Percentiles rank a stretch among this genome's conserved stretches.
phyloP scores from a whole-genome alignment of 2,329 filamentous ascomycete species.

The Massarina eburnea region DNA sequence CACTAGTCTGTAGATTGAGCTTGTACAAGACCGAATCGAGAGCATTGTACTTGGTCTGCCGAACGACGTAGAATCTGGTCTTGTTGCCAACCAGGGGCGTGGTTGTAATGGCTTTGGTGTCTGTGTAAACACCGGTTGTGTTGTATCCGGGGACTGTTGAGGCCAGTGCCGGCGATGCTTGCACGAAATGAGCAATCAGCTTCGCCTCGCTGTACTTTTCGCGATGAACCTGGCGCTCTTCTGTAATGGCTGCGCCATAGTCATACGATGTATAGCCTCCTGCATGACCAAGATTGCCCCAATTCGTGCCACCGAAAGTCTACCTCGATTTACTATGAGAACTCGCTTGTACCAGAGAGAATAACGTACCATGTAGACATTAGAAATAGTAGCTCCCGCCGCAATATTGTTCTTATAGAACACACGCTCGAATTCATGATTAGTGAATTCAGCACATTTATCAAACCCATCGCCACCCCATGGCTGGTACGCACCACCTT shows the following conservation, averaged over 20 bases:
- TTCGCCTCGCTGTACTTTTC: constrained; percentile 80
- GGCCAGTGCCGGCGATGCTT: constrained; percentile 68
- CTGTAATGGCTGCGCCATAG: constrained; percentile 64
- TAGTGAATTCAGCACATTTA: constrained; percentile 64
- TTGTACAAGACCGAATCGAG: constrained; percentile 60
- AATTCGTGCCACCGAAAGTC: constrained; percentile 78
- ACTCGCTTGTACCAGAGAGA: background rate
- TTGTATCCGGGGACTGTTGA: constrained; percentile 42
- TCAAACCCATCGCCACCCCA: constrained; percentile 72
- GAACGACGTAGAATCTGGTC: constrained; percentile 63
- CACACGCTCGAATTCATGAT: constrained; percentile 71
- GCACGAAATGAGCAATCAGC: constrained; percentile 70
- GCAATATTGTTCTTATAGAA: constrained; percentile 75
- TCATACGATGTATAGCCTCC: constrained; percentile 59
- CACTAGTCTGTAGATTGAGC: constrained; percentile 60
- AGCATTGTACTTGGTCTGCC: constrained; percentile 65
- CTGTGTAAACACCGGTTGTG: constrained; percentile 19
- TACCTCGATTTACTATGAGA: constrained; percentile 5
- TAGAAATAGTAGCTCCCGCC: constrained; percentile 66
- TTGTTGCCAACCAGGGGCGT: constrained; percentile 60
- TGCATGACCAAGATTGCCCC: constrained; percentile 73
- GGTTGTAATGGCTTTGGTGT: constrained; percentile 52
- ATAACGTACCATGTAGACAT: constrained; percentile 64
- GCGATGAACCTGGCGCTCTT: constrained; percentile 65
- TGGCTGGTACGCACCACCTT: constrained; percentile 69